Evolutionary conservation across 345 rosid genomes (phyloP).

Genomic region (Xanthoceras sorbifolium): DNA sequence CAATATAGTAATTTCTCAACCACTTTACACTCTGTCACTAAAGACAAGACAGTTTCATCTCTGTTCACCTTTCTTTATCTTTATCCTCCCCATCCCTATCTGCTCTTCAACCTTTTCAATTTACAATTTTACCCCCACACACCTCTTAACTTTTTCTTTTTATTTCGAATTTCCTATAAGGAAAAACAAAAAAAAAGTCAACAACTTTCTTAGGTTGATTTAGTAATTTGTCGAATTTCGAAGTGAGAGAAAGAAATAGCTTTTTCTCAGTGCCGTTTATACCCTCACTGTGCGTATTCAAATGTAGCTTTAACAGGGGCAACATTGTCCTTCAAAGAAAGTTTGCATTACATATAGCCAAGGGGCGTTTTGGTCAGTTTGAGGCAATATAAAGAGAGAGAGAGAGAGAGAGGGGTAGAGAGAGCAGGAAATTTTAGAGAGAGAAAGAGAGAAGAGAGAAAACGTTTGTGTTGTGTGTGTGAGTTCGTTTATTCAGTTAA

Average conservation of each 20-base stretch:
- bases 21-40: not conserved
- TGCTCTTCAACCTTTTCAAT: not conserved
- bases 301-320: not conserved
- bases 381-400: slow-evolving; percentile 24
- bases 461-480: slow-evolving; percentile 1
- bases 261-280: not conserved
- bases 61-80: slow-evolving; percentile 4
- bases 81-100: slow-evolving; percentile 9
- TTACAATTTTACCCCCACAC: slow-evolving; percentile 9
- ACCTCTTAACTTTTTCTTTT: not conserved
- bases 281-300: not conserved
- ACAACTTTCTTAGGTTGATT: not conserved
- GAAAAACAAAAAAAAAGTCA: too few species aligned
- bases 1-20: not conserved
- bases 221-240: not conserved
- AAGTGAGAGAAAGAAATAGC: not conserved
- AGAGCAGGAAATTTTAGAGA: slow-evolving; percentile 9
- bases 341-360: not conserved
- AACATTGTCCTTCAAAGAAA: not conserved
- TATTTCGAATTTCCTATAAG: too few species aligned
- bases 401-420: slow-evolving; percentile 19
- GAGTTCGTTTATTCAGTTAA: slow-evolving; percentile 47
- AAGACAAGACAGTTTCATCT: slow-evolving; percentile 9
- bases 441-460: slow-evolving; percentile 16
- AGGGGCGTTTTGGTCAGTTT: slow-evolving; percentile 31